These are phyloP conservation scores for Pseudogymnoascus destructans DNA, from an alignment of 2,329 filamentous ascomycete species.

Conservation along the genomic window DNA sequence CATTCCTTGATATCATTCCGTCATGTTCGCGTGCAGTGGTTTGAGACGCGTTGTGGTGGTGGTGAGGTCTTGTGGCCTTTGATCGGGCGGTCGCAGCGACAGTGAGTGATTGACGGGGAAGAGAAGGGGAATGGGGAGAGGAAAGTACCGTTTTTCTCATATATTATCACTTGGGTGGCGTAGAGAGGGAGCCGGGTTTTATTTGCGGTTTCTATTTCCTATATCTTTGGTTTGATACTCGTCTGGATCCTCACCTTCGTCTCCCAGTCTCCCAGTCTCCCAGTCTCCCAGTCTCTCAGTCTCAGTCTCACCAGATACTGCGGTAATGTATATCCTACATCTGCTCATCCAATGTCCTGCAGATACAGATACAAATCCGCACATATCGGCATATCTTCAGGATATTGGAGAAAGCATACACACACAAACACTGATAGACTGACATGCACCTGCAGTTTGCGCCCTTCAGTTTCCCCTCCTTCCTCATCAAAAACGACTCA, in stretches of 20 bases:
- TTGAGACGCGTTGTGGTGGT: neutral
- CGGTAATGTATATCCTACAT: neutral
- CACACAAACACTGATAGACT: neutral
- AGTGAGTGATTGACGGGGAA: neutral
- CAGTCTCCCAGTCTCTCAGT: too few species aligned
- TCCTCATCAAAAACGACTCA: too few species aligned
- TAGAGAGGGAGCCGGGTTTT: neutral
- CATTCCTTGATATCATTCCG: neutral
- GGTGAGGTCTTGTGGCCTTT: neutral
- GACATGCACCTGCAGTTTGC: neutral
- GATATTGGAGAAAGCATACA: neutral
- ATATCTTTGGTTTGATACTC: neutral
- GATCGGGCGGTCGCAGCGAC: neutral
- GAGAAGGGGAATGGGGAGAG: neutral
- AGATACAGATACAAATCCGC: neutral
- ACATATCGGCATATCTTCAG: neutral
- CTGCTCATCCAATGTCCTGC: neutral
- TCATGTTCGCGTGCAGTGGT: neutral
- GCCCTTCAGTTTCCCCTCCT: neutral
- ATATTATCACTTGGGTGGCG: neutral
- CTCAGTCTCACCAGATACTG: neutral
- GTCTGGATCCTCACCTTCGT: neutral
- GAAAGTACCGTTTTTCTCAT: neutral
- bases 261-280: too few species aligned
- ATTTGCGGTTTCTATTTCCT: neutral